Evolutionary conservation across 2,329 filamentous ascomycete genomes (phyloP).

Genomic region (Exserohilum rostratum): DNA sequence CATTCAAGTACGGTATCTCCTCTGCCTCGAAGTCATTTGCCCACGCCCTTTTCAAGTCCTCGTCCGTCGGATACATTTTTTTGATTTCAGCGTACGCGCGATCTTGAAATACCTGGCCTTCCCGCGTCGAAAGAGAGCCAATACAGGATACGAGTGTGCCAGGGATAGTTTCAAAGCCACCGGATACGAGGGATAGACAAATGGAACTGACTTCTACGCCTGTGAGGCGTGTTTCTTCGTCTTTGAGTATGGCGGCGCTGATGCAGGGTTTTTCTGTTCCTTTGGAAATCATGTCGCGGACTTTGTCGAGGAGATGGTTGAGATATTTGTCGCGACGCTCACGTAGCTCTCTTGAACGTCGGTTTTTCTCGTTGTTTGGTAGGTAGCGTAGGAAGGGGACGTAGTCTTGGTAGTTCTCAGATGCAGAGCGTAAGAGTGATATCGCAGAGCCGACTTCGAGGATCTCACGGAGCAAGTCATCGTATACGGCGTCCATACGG

Average conservation of each 20-base stretch:
- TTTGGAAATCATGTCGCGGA: conserved; percentile 58
- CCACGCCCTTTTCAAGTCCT: conserved; percentile 56
- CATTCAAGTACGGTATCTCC: conserved; percentile 56
- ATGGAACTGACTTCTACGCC: conserved; percentile 62
- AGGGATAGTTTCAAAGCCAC: conserved; percentile 62
- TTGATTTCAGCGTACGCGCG: conserved; percentile 60
- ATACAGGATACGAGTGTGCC: conserved; percentile 60
- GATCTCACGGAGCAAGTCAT: conserved; percentile 59
- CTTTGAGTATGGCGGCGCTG: conserved; percentile 60
- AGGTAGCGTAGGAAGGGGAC: conserved; percentile 58
- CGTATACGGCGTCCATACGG: conserved; percentile 61
- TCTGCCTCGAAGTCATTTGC: conserved; percentile 53
- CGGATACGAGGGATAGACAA: conserved; percentile 59
- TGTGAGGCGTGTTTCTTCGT: conserved; percentile 59
- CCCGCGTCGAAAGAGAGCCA: conserved; percentile 56
- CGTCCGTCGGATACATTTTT: conserved; percentile 49
- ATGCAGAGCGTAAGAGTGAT: conserved; percentile 57
- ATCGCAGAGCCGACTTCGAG: conserved; percentile 61
- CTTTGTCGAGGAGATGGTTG: conserved; percentile 57
- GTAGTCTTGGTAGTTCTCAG: conserved; percentile 62
- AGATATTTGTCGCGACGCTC: conserved; percentile 58
- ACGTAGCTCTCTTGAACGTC: conserved; percentile 54
- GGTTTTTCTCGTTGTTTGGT: conserved; percentile 60
- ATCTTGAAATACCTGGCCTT: conserved; percentile 60
- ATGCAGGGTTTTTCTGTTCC: conserved; percentile 63